Conservation (phyloP, 257 asterid genomes). For the Verbascum thapsus region DNA sequence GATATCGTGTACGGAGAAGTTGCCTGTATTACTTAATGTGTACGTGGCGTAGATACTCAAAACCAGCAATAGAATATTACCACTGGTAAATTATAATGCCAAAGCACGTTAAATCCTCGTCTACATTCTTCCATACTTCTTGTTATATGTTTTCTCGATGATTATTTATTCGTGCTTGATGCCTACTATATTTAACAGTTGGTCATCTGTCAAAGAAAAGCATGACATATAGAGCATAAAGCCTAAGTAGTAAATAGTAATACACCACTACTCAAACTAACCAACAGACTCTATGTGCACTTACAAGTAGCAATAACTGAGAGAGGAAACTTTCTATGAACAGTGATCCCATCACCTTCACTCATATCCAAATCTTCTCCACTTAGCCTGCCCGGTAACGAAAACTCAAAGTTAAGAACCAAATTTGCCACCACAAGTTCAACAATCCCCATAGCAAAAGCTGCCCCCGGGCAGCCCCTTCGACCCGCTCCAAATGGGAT, state of each 20-base stretch:
- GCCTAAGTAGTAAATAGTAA: neutral
- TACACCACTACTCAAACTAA: neutral
- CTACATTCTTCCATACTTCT: no score
- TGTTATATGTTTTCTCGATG: no score
- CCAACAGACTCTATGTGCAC: neutral
- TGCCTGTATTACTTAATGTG: no score
- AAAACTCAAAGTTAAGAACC: conserved; percentile 36
- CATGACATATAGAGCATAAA: neutral
- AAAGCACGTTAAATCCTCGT: no score
- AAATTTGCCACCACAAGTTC: conserved; percentile 50
- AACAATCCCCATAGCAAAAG: conserved; percentile 42
- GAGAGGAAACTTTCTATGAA: conserved; percentile 47
- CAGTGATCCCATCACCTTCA: conserved; percentile 49
- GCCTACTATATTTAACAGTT: no score
- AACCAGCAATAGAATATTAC: no score
- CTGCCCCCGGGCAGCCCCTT: conserved; percentile 51
- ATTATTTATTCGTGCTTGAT: no score
- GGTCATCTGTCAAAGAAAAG: no score
- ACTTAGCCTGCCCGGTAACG: conserved; percentile 34
- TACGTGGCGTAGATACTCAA: no score
- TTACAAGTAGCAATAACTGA: conserved; percentile 35
- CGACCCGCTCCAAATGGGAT: conserved; percentile 51
- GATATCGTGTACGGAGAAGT: no score
- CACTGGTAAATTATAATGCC: no score
- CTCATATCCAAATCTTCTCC: conserved; percentile 49